A percentile compares a stretch with the other conserved stretches of the same genome.
These are phyloP conservation scores for Ceratocystis diversiconidia DNA, from an alignment of 2,329 filamentous ascomycete genomes.

Conservation along the genomic window DNA sequence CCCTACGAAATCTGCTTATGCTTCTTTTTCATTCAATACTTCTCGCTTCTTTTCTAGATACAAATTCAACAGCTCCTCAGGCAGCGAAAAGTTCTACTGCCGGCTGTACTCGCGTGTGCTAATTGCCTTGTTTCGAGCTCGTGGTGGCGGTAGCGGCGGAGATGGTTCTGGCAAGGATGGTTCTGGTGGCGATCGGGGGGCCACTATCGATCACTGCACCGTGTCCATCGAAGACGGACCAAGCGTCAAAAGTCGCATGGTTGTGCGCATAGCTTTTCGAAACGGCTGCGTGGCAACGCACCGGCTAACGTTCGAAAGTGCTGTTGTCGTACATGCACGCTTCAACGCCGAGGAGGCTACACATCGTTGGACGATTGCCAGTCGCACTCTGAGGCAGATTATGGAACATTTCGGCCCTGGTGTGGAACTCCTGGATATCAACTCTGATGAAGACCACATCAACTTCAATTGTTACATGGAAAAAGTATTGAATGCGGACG, in stretches of 20 bases:
- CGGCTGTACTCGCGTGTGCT: slow-evolving; percentile 46
- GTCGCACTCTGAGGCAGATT: slow-evolving; percentile 55
- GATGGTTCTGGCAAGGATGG: slow-evolving; percentile 43
- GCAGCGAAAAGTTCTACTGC: slow-evolving; percentile 50
- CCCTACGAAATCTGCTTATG: slow-evolving; percentile 67
- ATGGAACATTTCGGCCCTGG: slow-evolving; percentile 70
- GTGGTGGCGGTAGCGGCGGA: slow-evolving; percentile 42
- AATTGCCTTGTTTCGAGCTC: slow-evolving; percentile 59
- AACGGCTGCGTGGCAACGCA: slow-evolving; percentile 69
- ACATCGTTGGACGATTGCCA: slow-evolving; percentile 60
- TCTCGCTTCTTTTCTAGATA: slow-evolving; percentile 61
- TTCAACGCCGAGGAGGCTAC: slow-evolving; percentile 53
- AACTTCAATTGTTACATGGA: slow-evolving; percentile 74
- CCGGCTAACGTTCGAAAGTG: slow-evolving; percentile 58
- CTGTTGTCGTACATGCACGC: slow-evolving; percentile 60
- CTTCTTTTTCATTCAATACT: slow-evolving; percentile 53
- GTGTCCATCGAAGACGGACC: slow-evolving; percentile 58
- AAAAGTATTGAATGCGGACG: slow-evolving; percentile 54
- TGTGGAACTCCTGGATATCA: slow-evolving; percentile 68
- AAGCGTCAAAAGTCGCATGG: slow-evolving; percentile 56
- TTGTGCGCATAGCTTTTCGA: slow-evolving; percentile 58
- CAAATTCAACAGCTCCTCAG: slow-evolving; percentile 44
- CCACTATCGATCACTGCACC: slow-evolving; percentile 59
- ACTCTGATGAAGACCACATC: slow-evolving; percentile 56
- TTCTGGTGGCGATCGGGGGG: slow-evolving; percentile 35